Conservation (phyloP, 768 basidiomycete species). For the Crassisporium funariophilum region DNA sequence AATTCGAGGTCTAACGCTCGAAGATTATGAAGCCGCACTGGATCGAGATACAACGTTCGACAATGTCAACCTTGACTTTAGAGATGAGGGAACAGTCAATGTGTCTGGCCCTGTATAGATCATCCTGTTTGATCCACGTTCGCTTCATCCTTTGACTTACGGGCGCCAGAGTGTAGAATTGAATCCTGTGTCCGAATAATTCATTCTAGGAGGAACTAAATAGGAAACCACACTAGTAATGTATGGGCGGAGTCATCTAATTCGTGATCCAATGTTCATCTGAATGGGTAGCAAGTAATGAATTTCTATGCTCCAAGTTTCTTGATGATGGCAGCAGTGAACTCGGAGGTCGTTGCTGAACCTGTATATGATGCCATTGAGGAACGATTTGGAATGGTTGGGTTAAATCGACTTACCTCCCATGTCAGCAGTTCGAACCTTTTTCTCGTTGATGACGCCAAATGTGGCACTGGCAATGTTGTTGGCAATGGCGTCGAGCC, state of each 20-base stretch:
- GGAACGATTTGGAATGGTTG: not conserved
- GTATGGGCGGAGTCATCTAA: slow-evolving; percentile 15
- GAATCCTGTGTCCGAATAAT: slow-evolving; percentile 13
- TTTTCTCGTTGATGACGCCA: slow-evolving; percentile 85
- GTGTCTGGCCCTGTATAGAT: too few species aligned
- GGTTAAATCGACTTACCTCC: slow-evolving; percentile 61
- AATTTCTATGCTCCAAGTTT: slow-evolving; percentile 47
- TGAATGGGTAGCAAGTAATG: slow-evolving; percentile 7
- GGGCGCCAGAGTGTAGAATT: not conserved
- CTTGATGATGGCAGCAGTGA: slow-evolving; percentile 91
- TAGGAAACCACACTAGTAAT: slow-evolving; percentile 9
- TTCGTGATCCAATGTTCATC: slow-evolving; percentile 20
- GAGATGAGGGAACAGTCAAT: not conserved
- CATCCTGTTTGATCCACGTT: not conserved
- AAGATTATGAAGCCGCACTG: slow-evolving; percentile 54
- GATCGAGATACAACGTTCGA: slow-evolving; percentile 51
- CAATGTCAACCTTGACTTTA: slow-evolving; percentile 42
- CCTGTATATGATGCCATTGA: slow-evolving; percentile 44
- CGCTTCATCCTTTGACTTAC: not conserved
- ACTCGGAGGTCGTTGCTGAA: slow-evolving; percentile 89
- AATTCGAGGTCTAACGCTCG: slow-evolving; percentile 38
- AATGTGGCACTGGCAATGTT: slow-evolving; percentile 91
- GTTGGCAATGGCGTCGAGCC: slow-evolving; percentile 92
- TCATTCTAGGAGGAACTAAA: slow-evolving; percentile 17
- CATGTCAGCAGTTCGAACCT: slow-evolving; percentile 93